These are phyloP conservation scores for Neofusicoccum sp. DNA, from an alignment of 2,329 filamentous ascomycete species.

Conservation along the genomic window DNA sequence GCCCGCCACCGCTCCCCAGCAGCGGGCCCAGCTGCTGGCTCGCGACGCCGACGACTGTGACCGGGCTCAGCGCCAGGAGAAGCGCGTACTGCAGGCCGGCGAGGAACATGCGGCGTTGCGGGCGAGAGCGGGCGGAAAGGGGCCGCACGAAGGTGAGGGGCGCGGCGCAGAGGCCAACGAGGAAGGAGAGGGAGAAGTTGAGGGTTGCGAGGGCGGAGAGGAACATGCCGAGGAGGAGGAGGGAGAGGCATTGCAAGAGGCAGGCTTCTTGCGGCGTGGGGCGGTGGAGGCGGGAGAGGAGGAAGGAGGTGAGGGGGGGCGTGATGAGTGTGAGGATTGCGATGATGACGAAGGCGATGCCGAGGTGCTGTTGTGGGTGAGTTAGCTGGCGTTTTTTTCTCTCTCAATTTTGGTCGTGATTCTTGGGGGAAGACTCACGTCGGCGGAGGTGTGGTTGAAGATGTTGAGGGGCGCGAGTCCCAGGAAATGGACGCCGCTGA, in stretches of 20 bases:
- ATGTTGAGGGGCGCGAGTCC: conserved; percentile 78
- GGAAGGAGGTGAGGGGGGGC: conserved; percentile 31
- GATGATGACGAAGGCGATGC: conserved; percentile 29
- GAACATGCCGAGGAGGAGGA: conserved; percentile 88
- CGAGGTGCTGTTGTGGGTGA: conserved; percentile 22
- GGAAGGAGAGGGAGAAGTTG: conserved; percentile 88
- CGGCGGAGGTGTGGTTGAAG: conserved; percentile 72
- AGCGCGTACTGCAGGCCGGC: conserved; percentile 22
- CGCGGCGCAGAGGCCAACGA: conserved; percentile 74
- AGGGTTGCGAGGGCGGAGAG: conserved; percentile 90
- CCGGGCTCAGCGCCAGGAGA: conserved; percentile 33
- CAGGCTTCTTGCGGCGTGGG: conserved; percentile 69
- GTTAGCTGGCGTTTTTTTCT: conserved; percentile 23
- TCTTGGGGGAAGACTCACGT: conserved; percentile 57
- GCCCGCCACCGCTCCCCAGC: conserved; percentile 33
- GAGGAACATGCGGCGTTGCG: conserved; percentile 15
- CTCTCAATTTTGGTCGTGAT: conserved; percentile 37
- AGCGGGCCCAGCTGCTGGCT: conserved; percentile 32
- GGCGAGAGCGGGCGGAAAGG: not conserved
- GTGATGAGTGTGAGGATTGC: conserved; percentile 34
- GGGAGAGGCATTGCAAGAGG: conserved; percentile 83
- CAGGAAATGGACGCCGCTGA: conserved; percentile 70
- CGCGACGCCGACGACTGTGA: conserved; percentile 32
- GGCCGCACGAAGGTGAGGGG: conserved; percentile 70
- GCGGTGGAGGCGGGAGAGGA: conserved; percentile 37